Evolutionary conservation across 176 grass and related monocot genomes (phyloP), one percentile per base, ranked within the genome.

Genomic region (Musa itinerans): DNA sequence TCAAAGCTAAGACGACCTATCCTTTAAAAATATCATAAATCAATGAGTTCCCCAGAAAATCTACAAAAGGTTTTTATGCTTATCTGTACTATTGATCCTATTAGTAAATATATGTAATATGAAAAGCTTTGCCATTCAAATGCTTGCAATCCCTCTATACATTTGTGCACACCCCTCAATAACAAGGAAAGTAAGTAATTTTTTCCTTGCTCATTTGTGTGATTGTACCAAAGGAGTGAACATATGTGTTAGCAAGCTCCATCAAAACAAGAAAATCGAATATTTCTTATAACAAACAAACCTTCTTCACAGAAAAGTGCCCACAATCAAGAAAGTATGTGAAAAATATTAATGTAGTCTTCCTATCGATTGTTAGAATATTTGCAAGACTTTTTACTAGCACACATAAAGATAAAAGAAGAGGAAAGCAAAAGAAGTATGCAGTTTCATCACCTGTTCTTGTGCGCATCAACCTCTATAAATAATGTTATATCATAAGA

Each of bases 401-500:
- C 64, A 34, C 23, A 67, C 11, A 34, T 67, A 29, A 26, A 65
- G 22, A n/a, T 22, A 34, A 16, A 43, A 29, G 11, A 67, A 67
- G 24, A 12, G 12, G 20, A 67, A 12, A 29, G 14, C 24, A 67
- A 29, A 67, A 43, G 34, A 34, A 67, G 65, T 12, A 68, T 21
- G 9, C 74, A 43, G 19, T 50, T 76, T 61, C 25, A 76, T 63
- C 16, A 63, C 19, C 59, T 83, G 72, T 49, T 71, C 20, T n/a
- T 81, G 15, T 70, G 68, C 11, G 12, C 11, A 65, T 65, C 22
- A 29, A 65, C 2, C 23, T 65, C 53, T 76, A 69, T 24, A 83
- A 58, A 80, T 56, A 48, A 27, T 51, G 52, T 23, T 76, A 82
- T 72, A 70, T 50, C 48, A 50, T 43, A 13, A 81, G 55, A 68